Base-by-base conservation (phyloP, 257 asterid species). In the Cordia subcordata region DNA sequence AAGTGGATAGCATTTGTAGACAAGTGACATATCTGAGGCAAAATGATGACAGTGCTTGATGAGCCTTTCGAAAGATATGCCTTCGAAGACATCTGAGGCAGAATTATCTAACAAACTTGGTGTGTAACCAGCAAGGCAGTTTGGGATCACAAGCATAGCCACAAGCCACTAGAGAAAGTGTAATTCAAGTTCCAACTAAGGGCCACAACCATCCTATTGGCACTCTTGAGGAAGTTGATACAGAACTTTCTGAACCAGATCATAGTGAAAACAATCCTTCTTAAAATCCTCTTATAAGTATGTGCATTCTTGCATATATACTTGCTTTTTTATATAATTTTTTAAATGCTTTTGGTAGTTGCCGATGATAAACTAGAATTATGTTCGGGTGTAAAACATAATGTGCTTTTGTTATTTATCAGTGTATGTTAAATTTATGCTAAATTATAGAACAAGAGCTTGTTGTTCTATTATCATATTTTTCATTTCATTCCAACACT, bases 41-140 rank as follows among this genome's bases (percentile, higher is more conserved):
- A n/a, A n/a, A n/a, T n/a, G n/a, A n/a, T n/a, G n/a, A n/a, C n/a
- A n/a, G n/a, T n/a, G 92, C 75, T 88, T 91, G 98, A 68, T 78
- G 79, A 76, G 77, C 60, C 95, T 88, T 52, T 79, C 88, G 71
- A 90, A 78, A 53, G 94, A 88, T 70, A 74, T 88, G 75, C 94
- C 96, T 57, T 64, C 88, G 72, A 90, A 91, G 19, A 82, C 72
- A 91, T 66, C 65, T 91, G 57, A 85, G 78, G 70, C 93, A 82
- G 84, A 88, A 82, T 65, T 96, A 96, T 56, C 94, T 91, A 10
- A 67, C 94, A 14, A 91, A 90, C 83, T 80, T 91, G 77, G 80
- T 73, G 21, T 62, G 68, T 10, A 92, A 80, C 63, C 84, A 72
- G 58, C 88, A 72, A 59, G 79, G 61, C 39, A 65, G 74, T 71